Conservation (phyloP, 1,284 basidiomycete species). For the Pseudozyma pruni region DNA sequence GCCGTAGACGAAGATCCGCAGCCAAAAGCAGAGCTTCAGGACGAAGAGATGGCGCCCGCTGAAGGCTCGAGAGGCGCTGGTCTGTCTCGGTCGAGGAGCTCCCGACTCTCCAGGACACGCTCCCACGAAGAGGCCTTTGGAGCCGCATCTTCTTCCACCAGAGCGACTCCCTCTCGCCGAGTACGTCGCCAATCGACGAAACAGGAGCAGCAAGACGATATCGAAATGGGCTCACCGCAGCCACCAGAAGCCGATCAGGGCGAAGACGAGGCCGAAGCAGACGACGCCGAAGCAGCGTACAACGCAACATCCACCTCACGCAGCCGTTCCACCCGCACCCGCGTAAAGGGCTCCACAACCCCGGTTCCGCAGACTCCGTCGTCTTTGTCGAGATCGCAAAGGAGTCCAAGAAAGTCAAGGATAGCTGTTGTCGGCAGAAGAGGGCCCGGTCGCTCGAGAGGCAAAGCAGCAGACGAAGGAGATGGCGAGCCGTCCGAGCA, state of each 20-base stretch:
- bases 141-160: constrained; percentile 4
- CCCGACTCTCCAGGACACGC: constrained; percentile 21
- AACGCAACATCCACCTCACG: constrained; percentile 15
- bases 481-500: constrained; percentile 8
- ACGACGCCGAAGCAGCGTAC: constrained; percentile 9
- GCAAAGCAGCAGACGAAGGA: constrained; percentile 24
- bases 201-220: constrained; percentile 20
- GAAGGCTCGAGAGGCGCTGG: constrained; percentile 9
- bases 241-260: constrained; percentile 10
- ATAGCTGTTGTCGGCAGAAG: constrained; percentile 23
- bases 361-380: constrained; percentile 29
- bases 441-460: constrained; percentile 6
- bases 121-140: constrained; percentile 36
- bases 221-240: constrained; percentile 13
- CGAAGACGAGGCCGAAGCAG: constrained; percentile 9
- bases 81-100: constrained; percentile 24
- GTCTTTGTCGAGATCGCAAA: constrained; percentile 9
- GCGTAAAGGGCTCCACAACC: constrained; percentile 25
- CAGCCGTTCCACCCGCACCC: constrained; percentile 24
- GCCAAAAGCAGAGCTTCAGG: constrained; percentile 1
- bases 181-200: constrained; percentile 32
- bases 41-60: constrained; percentile 26
- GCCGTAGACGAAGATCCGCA: not conserved
- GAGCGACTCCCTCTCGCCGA: constrained; percentile 39
- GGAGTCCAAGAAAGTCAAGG: constrained; percentile 25